Base-by-base conservation (phyloP, 1,284 basidiomycete species). In the Microbotryum saponariae region DNA sequence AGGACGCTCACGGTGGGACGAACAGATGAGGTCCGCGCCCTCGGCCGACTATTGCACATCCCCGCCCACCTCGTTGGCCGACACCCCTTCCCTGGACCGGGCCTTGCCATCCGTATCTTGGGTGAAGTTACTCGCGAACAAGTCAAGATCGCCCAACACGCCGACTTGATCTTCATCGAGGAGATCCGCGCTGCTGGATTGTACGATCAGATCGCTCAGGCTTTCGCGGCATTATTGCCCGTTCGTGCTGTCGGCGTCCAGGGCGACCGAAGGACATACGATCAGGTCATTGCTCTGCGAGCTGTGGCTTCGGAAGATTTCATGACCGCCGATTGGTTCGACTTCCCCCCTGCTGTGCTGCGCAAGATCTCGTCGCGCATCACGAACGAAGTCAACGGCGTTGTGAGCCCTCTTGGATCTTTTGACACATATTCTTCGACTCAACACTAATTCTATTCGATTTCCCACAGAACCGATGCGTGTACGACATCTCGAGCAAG, bases 61-160 rank as follows among this genome's bases (percentile, higher is more conserved):
- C 94, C 96, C 33, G 85, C 85, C 6, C 90, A 90, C 67, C 83
- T 98, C 50, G 94, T 98, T 33, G 89, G 91, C 68, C 85, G 96
- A 8, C 96, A 99, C 77, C 96, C 96, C n/a, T 98, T 98, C 85
- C 96, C 96, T 23, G 96, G 94, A 2, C 96, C 96, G 3, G 96
- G 94, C 58, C 85, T 98, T 51, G 94, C 96, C n/a, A 98, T 98
- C 74, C 91, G 96, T 49, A 98, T 99, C 69, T 83, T 99, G 25
- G 96, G 96, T 2, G 88, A 90, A 50, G 90, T 99, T 61, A 97
- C 86, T 23, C 85, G 88, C 54, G 88, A 88, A 48, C 96, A 99
- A 78, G 92, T 99, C 67, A 81, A 84, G 71, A 90, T 96, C 67
- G 81, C 96, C n/a, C 96, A 98, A 76, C 84, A 88, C 57, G 96